Evolutionary conservation across 179 eudicot genomes (phyloP), one percentile per base, ranked within the genome.

Genomic region (Silene noctiflora): DNA sequence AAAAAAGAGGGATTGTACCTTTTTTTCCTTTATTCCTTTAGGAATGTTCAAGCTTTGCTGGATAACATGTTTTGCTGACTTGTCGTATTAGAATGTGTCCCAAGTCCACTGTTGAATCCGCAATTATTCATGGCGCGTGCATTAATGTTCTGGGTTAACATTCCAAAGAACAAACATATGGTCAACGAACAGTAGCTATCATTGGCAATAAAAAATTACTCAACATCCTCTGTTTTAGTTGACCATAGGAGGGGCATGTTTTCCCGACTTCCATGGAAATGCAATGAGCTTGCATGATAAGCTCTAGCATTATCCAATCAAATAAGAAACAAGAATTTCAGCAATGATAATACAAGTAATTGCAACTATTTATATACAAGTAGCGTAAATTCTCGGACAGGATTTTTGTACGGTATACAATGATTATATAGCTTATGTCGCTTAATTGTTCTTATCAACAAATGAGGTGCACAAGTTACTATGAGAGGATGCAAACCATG

Each of bases 161-260:
- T 51, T 51, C n/a, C 58, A 51, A 51, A 51, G n/a, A 12, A 11
- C n/a, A 51, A 51, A 16, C 58, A 51, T 51, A 13, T 51, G 4
- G 58, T 51, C 58, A 51, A 51, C 19, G n/a, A 51, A 14, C 17
- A 51, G 58, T 51, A 51, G 58, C 58, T 11, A 51, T 51, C 19
- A 51, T 61, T 22, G 21, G 27, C 66, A 61, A 61, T 61, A 25
- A 19, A 27, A 24, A n/a, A 25, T 48, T 16, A 55, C 16, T 53
- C 62, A 48, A 71, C 33, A 55, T 71, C 64, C 64, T 71, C 25
- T 55, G 24, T 27, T 27, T 14, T 53, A 27, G 44, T 71, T 71
- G 75, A 71, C 75, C 61, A 51, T 7, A 25, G 3, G 11, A 22
- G 10, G 17, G 12, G 20, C 31, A 51, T 14, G 46, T 12, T 64